Base-by-base conservation (phyloP, 345 rosid genomes). In the Boechera stricta region DNA sequence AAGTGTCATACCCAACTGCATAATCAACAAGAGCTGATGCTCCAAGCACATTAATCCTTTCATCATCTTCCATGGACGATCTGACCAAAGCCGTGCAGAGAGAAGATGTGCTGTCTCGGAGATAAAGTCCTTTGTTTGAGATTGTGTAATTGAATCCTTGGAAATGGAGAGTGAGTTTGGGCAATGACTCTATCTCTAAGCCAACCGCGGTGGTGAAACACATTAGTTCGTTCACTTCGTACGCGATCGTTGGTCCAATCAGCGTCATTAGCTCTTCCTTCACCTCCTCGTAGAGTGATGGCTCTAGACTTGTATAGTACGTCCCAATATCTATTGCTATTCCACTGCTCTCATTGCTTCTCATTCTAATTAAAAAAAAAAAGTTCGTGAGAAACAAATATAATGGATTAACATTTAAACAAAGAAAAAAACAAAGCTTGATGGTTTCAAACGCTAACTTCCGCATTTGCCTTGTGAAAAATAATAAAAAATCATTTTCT, bases 81-180 rank as follows among this genome's bases (percentile, higher is more conserved):
- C 58, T 72, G 5, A 79, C 49, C 74, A 79, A 72, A 39, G 78
- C 78, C 31, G 35, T 35, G 77, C 82, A 79, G 6, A 79, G 44
- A 39, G 82, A 72, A 67, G 82, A 41, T 39, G 77, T 32, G 47
- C 70, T 62, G 44, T 79, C 78, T 58, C 44, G 62, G 35, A 79
- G 38, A 79, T 79, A 79, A 32, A 73, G 29, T 31, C 82, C 82
- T 51, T 73, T 73, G 74, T 79, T 79, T 49, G 82, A 67, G 48
- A 79, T 60, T 15, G 74, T 72, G 65, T 41, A 79, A 61, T 67
- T 38, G 18, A 66, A 60, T 35, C 78, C 73, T 68, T 59, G 78
- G 4, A 79, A 42, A 42, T 73, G 69, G 6, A 79, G 52, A 39
- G 78, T 79, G 44, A 67, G 55, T 62, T 45, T 73, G 3, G 82